Percentiles rank a stretch among this genome's conserved stretches.
phyloP scores from a whole-genome alignment of 148 eudicot genomes.

The Spergularia bocconei region DNA sequence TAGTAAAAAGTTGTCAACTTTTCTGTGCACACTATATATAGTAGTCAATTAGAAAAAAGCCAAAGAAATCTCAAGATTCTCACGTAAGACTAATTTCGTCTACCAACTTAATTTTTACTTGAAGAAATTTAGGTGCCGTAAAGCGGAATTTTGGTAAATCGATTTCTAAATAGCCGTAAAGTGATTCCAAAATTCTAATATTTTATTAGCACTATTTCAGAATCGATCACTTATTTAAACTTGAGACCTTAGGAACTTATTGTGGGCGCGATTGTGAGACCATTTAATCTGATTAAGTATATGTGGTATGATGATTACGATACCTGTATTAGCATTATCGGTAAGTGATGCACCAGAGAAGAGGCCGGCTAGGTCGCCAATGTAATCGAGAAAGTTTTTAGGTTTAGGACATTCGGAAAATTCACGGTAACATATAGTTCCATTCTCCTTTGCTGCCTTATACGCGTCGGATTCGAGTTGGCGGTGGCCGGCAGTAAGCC shows the following conservation, averaged over 20 bases:
- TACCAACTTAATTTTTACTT: no score
- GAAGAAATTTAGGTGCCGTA: no score
- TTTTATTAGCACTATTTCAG: no score
- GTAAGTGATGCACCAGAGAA: conserved; percentile 87
- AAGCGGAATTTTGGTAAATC: no score
- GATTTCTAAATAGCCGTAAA: no score
- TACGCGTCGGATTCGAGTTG: conserved; percentile 92
- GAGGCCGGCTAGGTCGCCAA: conserved; percentile 70
- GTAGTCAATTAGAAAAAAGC: not conserved
- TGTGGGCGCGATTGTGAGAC: no score
- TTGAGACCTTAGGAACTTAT: no score
- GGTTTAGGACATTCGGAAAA: conserved; percentile 84
- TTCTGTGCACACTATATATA: not conserved
- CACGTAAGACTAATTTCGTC: no score
- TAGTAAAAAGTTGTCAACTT: not conserved
- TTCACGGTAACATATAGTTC: conserved; percentile 76
- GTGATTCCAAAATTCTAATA: no score
- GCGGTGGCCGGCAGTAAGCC: conserved; percentile 62
- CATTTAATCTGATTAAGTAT: no score
- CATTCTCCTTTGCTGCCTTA: conserved; percentile 54
- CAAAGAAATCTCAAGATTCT: not conserved
- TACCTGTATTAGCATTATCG: conserved; percentile 88
- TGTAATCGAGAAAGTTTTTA: conserved; percentile 54
- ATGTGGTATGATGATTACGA: no score
- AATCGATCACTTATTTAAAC: no score